These are phyloP conservation scores for Pythium rhizo-oryzae DNA, from an alignment of 352 stramenopile genomes.

Conservation along the genomic window DNA sequence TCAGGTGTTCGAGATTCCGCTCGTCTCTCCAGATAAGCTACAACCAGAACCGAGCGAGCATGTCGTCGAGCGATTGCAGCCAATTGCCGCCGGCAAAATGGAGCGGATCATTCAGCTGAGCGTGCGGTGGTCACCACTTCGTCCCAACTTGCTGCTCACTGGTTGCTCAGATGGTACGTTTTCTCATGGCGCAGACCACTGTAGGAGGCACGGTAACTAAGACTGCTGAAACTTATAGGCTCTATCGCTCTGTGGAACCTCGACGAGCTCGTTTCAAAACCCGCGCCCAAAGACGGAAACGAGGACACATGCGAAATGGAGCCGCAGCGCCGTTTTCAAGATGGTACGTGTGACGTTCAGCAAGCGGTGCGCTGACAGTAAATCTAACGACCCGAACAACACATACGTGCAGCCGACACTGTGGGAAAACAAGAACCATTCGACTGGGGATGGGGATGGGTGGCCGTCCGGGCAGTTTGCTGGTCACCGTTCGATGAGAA, in stretches of 20 bases:
- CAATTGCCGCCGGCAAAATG: slow-evolving; percentile 48
- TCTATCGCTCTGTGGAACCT: slow-evolving; percentile 84
- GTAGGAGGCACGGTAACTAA: neutral
- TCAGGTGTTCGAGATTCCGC: slow-evolving; percentile 67
- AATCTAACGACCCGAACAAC: neutral
- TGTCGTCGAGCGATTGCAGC: slow-evolving; percentile 50
- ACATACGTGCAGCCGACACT: slow-evolving; percentile 54
- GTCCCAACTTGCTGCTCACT: slow-evolving; percentile 77
- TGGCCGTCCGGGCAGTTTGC: slow-evolving; percentile 71
- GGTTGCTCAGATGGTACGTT: slow-evolving; percentile 73
- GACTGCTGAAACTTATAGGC: slow-evolving; percentile 33
- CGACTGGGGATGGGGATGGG: slow-evolving; percentile 85
- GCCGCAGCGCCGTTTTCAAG: slow-evolving; percentile 78
- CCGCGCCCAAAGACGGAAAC: neutral
- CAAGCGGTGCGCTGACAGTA: neutral
- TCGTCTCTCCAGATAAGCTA: slow-evolving; percentile 42
- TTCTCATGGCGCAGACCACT: neutral
- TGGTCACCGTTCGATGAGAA: slow-evolving; percentile 86
- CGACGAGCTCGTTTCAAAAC: slow-evolving; percentile 34
- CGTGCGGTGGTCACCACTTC: slow-evolving; percentile 72
- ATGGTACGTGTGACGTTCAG: slow-evolving; percentile 40
- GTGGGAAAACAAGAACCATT: slow-evolving; percentile 82
- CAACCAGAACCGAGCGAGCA: slow-evolving; percentile 20
- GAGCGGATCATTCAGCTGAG: slow-evolving; percentile 63
- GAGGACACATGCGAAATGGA: slow-evolving; percentile 41